Conservation (phyloP, 176 grass and related monocot species). For the Thinopyrum elongatum region DNA sequence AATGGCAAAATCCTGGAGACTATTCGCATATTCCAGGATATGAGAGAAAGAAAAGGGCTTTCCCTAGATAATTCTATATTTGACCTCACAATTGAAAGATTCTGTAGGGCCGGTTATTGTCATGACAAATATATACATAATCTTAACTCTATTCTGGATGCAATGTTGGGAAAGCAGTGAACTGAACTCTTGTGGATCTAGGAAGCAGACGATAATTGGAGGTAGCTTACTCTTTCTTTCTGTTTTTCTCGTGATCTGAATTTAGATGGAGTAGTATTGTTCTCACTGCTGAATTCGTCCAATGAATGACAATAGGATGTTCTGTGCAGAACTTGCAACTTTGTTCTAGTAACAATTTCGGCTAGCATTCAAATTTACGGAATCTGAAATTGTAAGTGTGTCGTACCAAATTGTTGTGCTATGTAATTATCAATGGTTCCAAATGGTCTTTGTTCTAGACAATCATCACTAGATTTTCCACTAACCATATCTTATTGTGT, state of each 20-base stretch:
- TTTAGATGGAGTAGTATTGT: not conserved
- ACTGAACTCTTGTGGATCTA: not conserved
- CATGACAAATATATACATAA: conserved; percentile 22
- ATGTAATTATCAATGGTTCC: not conserved
- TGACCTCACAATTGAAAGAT: conserved; percentile 39
- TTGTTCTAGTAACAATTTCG: not conserved
- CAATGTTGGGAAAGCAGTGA: conserved; percentile 53
- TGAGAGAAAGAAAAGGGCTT: conserved; percentile 31
- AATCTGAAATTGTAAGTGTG: not conserved
- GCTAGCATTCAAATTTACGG: not conserved
- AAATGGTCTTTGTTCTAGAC: not conserved
- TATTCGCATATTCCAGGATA: conserved; percentile 26
- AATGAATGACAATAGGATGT: not conserved
- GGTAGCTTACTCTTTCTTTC: conserved; percentile 22
- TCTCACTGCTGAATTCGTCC: not conserved
- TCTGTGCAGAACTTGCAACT: conserved; percentile 8
- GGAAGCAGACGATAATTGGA: not conserved
- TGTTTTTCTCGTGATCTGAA: not conserved
- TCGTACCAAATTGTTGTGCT: not conserved
- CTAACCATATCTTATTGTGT: not conserved
- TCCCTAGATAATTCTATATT: conserved; percentile 37
- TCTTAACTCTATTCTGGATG: conserved; percentile 54
- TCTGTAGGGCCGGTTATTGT: conserved; percentile 61
- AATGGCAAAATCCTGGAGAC: conserved; percentile 46
- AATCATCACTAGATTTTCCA: not conserved